These are phyloP conservation scores for Talaromyces sp. DNA, from an alignment of 2,329 filamentous ascomycete species.

Conservation along the genomic window DNA sequence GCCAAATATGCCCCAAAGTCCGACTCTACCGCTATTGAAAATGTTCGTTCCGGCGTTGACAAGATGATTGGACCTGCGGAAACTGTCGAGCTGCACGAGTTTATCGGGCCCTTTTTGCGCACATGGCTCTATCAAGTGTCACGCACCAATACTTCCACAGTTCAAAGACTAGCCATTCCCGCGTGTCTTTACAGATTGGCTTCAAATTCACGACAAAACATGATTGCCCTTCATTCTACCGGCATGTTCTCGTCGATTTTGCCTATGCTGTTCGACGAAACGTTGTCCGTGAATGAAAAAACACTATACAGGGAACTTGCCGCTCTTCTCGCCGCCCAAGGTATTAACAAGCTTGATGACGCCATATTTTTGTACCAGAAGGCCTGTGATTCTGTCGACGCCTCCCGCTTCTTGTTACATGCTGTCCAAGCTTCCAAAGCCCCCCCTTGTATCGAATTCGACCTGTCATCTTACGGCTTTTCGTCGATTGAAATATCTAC, in stretches of 20 bases:
- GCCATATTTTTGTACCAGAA: conserved; percentile 68
- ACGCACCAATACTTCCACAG: conserved; percentile 41
- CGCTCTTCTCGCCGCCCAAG: conserved; percentile 63
- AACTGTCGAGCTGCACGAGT: conserved; percentile 37
- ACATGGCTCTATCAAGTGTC: conserved; percentile 57
- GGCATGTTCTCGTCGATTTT: conserved; percentile 65
- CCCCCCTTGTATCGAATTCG: conserved; percentile 88
- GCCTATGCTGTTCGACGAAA: conserved; percentile 55
- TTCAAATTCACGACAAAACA: conserved; percentile 62
- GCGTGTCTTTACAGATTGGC: conserved; percentile 57
- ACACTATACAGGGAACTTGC: conserved; percentile 62
- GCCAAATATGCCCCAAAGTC: conserved; percentile 20
- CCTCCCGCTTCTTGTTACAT: conserved; percentile 66
- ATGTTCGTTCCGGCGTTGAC: conserved; percentile 26
- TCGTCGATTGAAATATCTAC: conserved; percentile 84
- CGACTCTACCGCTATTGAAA: conserved; percentile 14
- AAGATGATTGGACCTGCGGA: conserved; percentile 36
- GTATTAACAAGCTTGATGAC: conserved; percentile 75
- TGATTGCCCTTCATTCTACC: conserved; percentile 66
- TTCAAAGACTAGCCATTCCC: conserved; percentile 54
- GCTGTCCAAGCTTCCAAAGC: conserved; percentile 69
- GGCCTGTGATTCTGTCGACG: conserved; percentile 47
- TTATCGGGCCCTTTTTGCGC: conserved; percentile 33
- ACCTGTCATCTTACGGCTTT: conserved; percentile 80
- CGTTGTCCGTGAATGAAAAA: conserved; percentile 53